A percentile compares a stretch with the other conserved stretches of the same genome.
Conservation (phyloP, 1,139 yeast species). For the Pichia sorboxylosa region DNA sequence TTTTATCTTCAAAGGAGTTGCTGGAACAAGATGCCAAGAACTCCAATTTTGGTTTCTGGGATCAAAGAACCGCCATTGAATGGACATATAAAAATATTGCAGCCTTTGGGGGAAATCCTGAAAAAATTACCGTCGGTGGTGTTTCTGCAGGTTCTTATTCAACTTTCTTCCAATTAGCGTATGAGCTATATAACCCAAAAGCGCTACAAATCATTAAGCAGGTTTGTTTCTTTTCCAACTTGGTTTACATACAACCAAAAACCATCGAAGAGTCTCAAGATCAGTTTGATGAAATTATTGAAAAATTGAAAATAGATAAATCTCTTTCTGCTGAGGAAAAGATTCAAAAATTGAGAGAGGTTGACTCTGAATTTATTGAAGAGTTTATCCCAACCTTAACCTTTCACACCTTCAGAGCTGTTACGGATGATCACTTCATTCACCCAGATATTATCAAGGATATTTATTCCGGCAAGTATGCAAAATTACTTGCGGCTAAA, state of each 20-base stretch:
- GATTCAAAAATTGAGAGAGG: conserved; percentile 9
- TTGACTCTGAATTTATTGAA: conserved; percentile 16
- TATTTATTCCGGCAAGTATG: conserved; percentile 26
- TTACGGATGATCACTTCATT: conserved; percentile 28
- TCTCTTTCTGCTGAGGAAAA: conserved; percentile 12
- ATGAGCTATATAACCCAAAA: conserved; percentile 28
- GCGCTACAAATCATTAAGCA: conserved; percentile 27
- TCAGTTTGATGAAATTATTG: conserved; percentile 27
- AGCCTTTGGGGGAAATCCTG: conserved; percentile 26
- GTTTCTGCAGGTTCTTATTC: conserved; percentile 27
- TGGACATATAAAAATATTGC: conserved; percentile 28
- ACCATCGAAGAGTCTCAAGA: conserved; percentile 24
- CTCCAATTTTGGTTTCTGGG: conserved; percentile 34
- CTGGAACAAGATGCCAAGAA: conserved; percentile 20
- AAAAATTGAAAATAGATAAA: conserved; percentile 11
- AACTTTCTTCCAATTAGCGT: conserved; percentile 27
- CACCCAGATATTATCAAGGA: conserved; percentile 23
- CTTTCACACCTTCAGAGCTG: conserved; percentile 30
- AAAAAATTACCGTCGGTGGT: conserved; percentile 24
- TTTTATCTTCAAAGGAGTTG: conserved; percentile 24
- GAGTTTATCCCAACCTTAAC: conserved; percentile 23
- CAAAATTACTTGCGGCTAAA: conserved; percentile 17
- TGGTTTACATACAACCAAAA: conserved; percentile 28
- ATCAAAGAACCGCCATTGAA: conserved; percentile 28
- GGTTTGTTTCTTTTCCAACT: conserved; percentile 26